Evolutionary conservation across 2,329 filamentous ascomycete species (phyloP).

Genomic region (Fusarium papillatum): DNA sequence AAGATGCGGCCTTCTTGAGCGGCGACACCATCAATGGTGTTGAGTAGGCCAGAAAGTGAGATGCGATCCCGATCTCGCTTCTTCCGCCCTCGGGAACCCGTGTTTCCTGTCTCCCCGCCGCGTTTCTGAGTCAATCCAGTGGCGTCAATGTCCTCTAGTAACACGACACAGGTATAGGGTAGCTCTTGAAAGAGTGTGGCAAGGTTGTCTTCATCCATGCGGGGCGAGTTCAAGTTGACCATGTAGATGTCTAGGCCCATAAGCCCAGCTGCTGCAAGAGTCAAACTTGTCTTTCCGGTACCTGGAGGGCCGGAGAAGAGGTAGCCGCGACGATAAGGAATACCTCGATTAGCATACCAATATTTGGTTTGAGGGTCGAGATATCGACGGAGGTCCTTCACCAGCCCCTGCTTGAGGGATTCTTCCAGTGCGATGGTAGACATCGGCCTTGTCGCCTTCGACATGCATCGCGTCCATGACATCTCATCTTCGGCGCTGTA

Average conservation of each 20-base stretch:
- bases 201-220: slow-evolving; percentile 23
- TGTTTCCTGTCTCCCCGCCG: neutral
- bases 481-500: neutral
- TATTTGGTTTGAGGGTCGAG: slow-evolving; percentile 26
- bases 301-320: slow-evolving; percentile 37
- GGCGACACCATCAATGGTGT: slow-evolving; percentile 77
- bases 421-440: slow-evolving; percentile 34
- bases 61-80: slow-evolving; percentile 18
- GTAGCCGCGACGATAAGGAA: slow-evolving; percentile 36
- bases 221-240: slow-evolving; percentile 19
- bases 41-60: slow-evolving; percentile 72
- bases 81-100: neutral
- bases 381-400: slow-evolving; percentile 31
- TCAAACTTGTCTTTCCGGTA: slow-evolving; percentile 35
- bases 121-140: slow-evolving; percentile 14
- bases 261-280: slow-evolving; percentile 25
- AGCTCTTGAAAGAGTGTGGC: slow-evolving; percentile 15
- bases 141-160: slow-evolving; percentile 34
- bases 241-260: slow-evolving; percentile 36
- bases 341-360: slow-evolving; percentile 35
- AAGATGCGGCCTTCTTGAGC: slow-evolving; percentile 76
- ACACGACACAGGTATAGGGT: slow-evolving; percentile 16
- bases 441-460: slow-evolving; percentile 30
- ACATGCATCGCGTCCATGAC: slow-evolving; percentile 29
- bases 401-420: slow-evolving; percentile 20